Evolutionary conservation across 2,329 filamentous ascomycete species (phyloP), one percentile per base, ranked within the genome.

Genomic region (Onygena corvina): DNA sequence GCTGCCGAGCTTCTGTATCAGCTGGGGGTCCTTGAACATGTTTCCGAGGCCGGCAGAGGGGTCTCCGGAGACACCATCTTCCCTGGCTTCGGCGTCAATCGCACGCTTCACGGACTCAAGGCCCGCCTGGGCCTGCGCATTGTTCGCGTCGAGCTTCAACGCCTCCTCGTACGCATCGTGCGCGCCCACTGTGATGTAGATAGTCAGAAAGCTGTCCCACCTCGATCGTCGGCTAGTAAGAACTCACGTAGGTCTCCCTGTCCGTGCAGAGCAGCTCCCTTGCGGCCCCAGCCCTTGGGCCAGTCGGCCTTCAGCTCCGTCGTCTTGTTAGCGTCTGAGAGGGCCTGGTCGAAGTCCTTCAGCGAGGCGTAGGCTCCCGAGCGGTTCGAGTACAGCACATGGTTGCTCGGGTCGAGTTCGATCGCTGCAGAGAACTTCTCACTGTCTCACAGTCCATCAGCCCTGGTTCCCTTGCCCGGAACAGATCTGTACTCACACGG

Each of bases 321-420:
- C 2, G 87, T 92, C 76, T 95, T 95, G 64, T 83, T 83, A 51
- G 92, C 92, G 75, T 98, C 92, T 55, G 84, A 76, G 21, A 96
- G 73, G 16, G 92, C 92, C 58, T 83, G 77, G 55, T 84, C 74
- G 75, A 85, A 98, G 52, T 96, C 80, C 67, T 82, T 86, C 69
- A 94, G 84, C 48, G 92, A 95, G 38, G 90, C 86, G 63, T 94
- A 81, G 44, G 79, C 77, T 52, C 79, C 92, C 25, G 92, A 96
- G 59, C 92, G 83, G 72, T 98, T 98, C 63, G 89, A 96, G 77
- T 90, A 98, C 51, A 98, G 84, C 58, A 98, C 90, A 69, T 98
- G 92, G 69, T 98, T 98, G 54, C 75, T 72, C 46, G 89, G 83
- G 55, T 95, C 86, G 61, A 94, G 71, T 50, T 80, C 84, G 63